Evolutionary conservation across 2,329 filamentous ascomycete species (phyloP), one percentile per base, ranked within the genome.

Genomic region (Calycina herbarum): DNA sequence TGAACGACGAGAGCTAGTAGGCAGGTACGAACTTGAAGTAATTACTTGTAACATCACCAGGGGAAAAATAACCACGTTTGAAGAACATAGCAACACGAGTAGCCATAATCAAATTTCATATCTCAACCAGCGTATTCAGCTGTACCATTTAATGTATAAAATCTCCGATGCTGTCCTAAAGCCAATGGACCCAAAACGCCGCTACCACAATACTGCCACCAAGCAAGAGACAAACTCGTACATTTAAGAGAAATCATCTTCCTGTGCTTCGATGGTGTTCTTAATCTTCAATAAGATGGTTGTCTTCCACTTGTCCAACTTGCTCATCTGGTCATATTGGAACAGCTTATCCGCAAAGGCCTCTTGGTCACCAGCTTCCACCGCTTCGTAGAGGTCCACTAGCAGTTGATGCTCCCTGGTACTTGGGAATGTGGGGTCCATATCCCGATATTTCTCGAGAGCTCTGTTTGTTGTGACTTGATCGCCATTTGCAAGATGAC

Each of bases 231-330:
- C 35, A 40, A 40, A 40, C 38, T 27, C 48, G 56, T 13, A 62
- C 48, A 6, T 20, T 60, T 67, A 91, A 68, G 88, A 89, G 73
- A 90, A 91, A 73, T 91, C 88, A 70, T 90, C 88, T 51, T 82
- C 86, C 69, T 83, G 82, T 75, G 87, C 84, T 79, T 94, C 90
- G 73, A 97, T 96, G 63, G 83, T 83, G 73, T 89, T 89, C 88
- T 97, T 97, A 74, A 97, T 85, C 72, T 88, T 86, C 75, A 96
- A 81, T 69, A 97, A 79, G 65, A 97, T 82, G 38, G 90, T 92
- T 61, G 92, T 97, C 89, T 97, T 97, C 94, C 94, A 98, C 82
- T 94, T 95, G 77, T 97, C 94, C 75, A 98, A 81, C 83, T 95
- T 95, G 81, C 89, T 95, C 81, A 97, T 84, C 81, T 96, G 92